Evolutionary conservation across 1,139 yeast species (phyloP).

Genomic region (Blastobotrys raffinosifermentans): DNA sequence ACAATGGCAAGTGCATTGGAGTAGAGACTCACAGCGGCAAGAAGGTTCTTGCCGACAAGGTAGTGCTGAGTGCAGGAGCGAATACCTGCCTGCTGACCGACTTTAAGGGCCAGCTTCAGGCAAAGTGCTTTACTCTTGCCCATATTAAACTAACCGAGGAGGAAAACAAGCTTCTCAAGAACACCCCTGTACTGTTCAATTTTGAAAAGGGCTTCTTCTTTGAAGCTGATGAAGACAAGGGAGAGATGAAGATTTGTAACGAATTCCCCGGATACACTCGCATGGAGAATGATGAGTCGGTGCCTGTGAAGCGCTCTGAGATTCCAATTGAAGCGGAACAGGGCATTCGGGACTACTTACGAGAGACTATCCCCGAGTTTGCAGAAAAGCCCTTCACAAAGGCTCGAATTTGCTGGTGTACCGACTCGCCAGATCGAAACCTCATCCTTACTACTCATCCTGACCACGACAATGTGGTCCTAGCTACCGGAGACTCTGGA

Average conservation of each 20-base stretch:
- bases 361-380: slow-evolving; percentile 23
- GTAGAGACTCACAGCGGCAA: slow-evolving; percentile 2
- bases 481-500: slow-evolving; percentile 45
- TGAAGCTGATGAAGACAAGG: slow-evolving; percentile 38
- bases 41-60: slow-evolving; percentile 2
- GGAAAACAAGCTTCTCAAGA: slow-evolving; percentile 33
- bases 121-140: slow-evolving; percentile 40
- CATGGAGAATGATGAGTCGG: slow-evolving; percentile 17
- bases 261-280: slow-evolving; percentile 36
- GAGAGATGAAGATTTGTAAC: slow-evolving; percentile 36
- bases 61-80: slow-evolving; percentile 6
- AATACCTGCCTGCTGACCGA: slow-evolving; percentile 19
- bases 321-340: slow-evolving; percentile 33
- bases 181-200: slow-evolving; percentile 40
- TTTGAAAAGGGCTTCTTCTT: slow-evolving; percentile 44
- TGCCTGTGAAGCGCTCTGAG: slow-evolving; percentile 31
- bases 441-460: slow-evolving; percentile 43
- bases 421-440: slow-evolving; percentile 40
- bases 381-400: slow-evolving; percentile 32
- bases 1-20: slow-evolving; percentile 3
- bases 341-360: slow-evolving; percentile 28
- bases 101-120: slow-evolving; percentile 32
- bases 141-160: slow-evolving; percentile 36
- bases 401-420: slow-evolving; percentile 44
- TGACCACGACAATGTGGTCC: slow-evolving; percentile 27